Base-by-base conservation (phyloP, 2,329 filamentous ascomycete genomes). In the Tolypocladium nubicola region DNA sequence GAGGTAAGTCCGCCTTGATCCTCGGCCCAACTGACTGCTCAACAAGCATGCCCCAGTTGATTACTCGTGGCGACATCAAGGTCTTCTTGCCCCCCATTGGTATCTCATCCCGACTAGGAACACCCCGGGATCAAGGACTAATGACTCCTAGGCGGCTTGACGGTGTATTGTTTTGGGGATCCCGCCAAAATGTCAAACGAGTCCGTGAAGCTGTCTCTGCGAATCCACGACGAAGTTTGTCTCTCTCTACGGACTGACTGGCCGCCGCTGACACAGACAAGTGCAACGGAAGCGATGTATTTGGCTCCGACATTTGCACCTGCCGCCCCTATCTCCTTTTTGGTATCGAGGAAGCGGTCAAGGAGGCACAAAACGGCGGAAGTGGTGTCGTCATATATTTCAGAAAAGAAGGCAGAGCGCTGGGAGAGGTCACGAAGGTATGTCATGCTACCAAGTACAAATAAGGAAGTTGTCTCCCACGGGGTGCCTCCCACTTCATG, bases 361-460 rank as follows among this genome's bases (percentile, higher is more conserved):
- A 95, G 68, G 91, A 97, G 74, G 94, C 94, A 13, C 94, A 97
- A 70, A 90, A 88, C 57, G 93, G 93, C 56, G 93, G 93, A 53
- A 93, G 88, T 65, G 93, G 93, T 57, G 90, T 97, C 26, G 94
- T 97, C 56, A 97, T 97, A 70, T 99, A 99, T 72, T 99, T 97
- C 83, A 86, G 94, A 64, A 99, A 99, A 72, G 94, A 99, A 76
- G 94, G 94, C 38, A 84, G 94, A 64, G 94, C 93, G 41, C 78
- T 97, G 8, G 94, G 94, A 56, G 94, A 99, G 72, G 94, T 99
- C 37, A 96, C 91, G 56, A 97, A 97, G 70, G 91, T 96, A 67
- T 82, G 80, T 64, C 43, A 35, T 11, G 26, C 47, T n/a, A n/a
- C 2, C 16, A n/a, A 10, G 16, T 33, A 21, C 9, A n/a, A 49